These are phyloP conservation scores for Claviceps sp. DNA, from an alignment of 2,329 filamentous ascomycete genomes.

Conservation along the genomic window DNA sequence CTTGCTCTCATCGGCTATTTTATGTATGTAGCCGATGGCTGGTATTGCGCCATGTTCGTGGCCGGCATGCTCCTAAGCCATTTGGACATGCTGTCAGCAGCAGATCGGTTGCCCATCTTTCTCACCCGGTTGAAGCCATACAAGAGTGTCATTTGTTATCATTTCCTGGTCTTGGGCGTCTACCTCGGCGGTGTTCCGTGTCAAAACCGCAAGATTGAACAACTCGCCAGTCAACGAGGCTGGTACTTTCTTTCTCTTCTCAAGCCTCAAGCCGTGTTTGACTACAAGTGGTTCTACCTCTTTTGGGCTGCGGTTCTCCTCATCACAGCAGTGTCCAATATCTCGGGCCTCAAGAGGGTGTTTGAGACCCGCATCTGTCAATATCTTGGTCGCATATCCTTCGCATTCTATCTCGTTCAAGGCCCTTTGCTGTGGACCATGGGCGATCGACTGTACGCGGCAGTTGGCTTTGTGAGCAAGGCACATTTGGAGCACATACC, in stretches of 20 bases:
- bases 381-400: conserved; percentile 50
- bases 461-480: conserved; percentile 40
- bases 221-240: conserved; percentile 40
- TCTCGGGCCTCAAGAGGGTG: conserved; percentile 42
- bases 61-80: conserved; percentile 50
- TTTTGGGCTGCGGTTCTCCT: conserved; percentile 46
- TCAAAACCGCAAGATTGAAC: conserved; percentile 29
- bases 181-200: conserved; percentile 50
- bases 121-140: conserved; percentile 31
- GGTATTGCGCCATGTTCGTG: conserved; percentile 46
- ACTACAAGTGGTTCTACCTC: conserved; percentile 56
- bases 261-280: conserved; percentile 51
- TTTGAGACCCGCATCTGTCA: conserved; percentile 47
- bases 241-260: conserved; percentile 48
- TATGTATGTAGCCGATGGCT: conserved; percentile 53
- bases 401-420: conserved; percentile 50
- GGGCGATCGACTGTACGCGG: conserved; percentile 50
- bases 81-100: conserved; percentile 40
- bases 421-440: conserved; percentile 46
- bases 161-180: conserved; percentile 36
- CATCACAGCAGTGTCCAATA: conserved; percentile 41
- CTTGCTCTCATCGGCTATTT: conserved; percentile 47
- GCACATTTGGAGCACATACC: conserved; percentile 37
- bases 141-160: conserved; percentile 38
- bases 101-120: conserved; percentile 35